Conservation (phyloP, 1,139 yeast species). For the Pneumocystis murina region DNA sequence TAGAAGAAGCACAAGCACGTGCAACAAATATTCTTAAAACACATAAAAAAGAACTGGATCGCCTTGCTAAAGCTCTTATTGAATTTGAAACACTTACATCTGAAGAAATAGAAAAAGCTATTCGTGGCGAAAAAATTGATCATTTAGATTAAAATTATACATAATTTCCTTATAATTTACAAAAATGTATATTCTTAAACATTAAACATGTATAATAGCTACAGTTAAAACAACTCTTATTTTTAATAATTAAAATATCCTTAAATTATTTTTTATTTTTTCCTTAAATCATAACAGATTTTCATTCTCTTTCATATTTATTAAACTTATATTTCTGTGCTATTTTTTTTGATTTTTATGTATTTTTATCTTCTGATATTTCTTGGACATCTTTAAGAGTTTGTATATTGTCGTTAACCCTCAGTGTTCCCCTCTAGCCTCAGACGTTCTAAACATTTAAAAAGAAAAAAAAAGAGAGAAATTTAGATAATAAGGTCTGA, state of each 20-base stretch:
- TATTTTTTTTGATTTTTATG: background rate
- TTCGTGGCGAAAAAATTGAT: constrained; percentile 35
- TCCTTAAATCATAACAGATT: too few relatives aligned
- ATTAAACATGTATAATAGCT: background rate
- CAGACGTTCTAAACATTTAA: background rate
- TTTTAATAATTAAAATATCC: too few relatives aligned
- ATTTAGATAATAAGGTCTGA: background rate
- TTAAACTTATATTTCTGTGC: background rate
- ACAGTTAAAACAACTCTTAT: too few relatives aligned
- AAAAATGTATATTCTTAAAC: background rate
- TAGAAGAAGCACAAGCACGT: constrained; percentile 63
- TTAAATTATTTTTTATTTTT: too few relatives aligned
- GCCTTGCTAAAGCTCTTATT: constrained; percentile 82
- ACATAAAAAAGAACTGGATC: constrained; percentile 54
- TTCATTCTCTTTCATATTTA: background rate
- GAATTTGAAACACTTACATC: constrained; percentile 90
- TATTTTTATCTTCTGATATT: background rate
- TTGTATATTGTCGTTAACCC: background rate
- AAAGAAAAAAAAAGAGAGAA: background rate
- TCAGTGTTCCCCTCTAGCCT: background rate
- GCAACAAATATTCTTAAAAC: constrained; percentile 54
- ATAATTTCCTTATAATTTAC: background rate
- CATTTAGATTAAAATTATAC: background rate
- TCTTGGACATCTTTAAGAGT: background rate
- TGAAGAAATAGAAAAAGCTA: constrained; percentile 78